Evolutionary conservation across 2,329 filamentous ascomycete genomes (phyloP), one percentile per base, ranked within the genome.

Genomic region (Phaeosphaeriaceae sp.): DNA sequence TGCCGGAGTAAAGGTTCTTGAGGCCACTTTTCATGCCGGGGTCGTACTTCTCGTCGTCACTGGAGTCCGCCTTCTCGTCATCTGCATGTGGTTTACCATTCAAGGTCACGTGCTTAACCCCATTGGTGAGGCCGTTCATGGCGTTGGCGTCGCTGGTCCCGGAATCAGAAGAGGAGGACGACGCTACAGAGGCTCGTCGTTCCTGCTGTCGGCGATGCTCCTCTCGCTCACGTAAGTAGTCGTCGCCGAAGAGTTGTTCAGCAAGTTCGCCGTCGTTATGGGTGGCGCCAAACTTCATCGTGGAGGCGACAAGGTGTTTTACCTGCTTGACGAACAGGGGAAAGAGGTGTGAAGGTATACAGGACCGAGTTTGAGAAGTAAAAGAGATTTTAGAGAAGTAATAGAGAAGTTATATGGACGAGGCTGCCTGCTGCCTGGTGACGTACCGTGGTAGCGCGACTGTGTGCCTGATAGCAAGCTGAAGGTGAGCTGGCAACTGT

Each of bases 1-100:
- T 82, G 45, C 81, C 80, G 24, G 79, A 76, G 59, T 85, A 86
- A 5, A 86, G 73, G 24, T 83, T 74, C 68, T 83, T 83, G 21
- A 79, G 68, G 9, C 78, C 79, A 44, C 55, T 72, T 46, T 75
- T 73, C 79, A 80, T 80, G 24, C 78, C 79, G 7, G 70, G 64
- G 10, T 71, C 60, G 36, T 50, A 67, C 2, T 61, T 56, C 11
- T 42, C 40, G 4, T 58, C 60, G 2, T 55, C 15, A 3, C 5
- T n/a, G n/a, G n/a, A n/a, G n/a, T n/a, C n/a, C n/a, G n/a, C n/a
- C n/a, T n/a, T 40, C 15, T 13, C 56, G n/a, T 58, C 54, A 5
- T 56, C 40, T 7, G 33, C 27, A n/a, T 25, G 25, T 15, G 36
- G 10, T 21, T 45, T 49, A 41, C 41, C 13, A 36, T 61, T 54